These are phyloP conservation scores for Rhytidiadelphus loreus DNA, from an alignment of 225 moss, liverwort and hornwort species.

Conservation along the genomic window DNA sequence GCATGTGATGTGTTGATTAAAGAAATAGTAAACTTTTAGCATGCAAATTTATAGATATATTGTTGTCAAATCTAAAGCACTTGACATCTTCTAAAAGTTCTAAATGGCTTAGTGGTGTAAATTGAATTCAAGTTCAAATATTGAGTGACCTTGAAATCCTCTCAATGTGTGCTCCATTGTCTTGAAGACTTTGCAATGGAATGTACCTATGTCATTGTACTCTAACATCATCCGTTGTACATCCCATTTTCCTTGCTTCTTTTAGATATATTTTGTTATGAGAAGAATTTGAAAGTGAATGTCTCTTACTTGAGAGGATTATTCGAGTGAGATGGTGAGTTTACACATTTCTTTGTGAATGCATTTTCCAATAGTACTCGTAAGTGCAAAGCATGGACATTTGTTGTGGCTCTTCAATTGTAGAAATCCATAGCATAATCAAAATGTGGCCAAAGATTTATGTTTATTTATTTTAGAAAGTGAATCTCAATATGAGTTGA, in stretches of 20 bases:
- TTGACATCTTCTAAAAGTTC: neutral
- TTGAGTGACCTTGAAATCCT: too few species aligned
- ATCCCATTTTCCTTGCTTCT: too few species aligned
- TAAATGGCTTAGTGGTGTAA: too few species aligned
- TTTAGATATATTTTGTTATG: neutral
- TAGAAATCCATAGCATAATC: too few species aligned
- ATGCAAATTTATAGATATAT: neutral
- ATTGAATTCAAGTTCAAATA: too few species aligned
- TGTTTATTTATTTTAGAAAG: neutral
- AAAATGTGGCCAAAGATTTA: neutral
- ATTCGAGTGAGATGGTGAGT: too few species aligned
- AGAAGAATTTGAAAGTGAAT: too few species aligned
- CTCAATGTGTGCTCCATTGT: too few species aligned
- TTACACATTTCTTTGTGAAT: neutral
- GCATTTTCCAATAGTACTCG: neutral
- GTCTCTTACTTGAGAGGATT: too few species aligned
- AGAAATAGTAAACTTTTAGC: too few species aligned
- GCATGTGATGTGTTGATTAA: neutral
- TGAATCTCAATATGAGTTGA: neutral
- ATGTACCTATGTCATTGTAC: neutral
- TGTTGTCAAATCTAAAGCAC: neutral
- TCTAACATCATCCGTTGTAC: neutral
- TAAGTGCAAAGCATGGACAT: too few species aligned
- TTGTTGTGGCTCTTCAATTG: too few species aligned
- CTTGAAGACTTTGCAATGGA: neutral